A percentile compares a stretch with the other conserved stretches of the same genome.
These are phyloP conservation scores for Canavalia gladiata DNA, from an alignment of 306 rosid species.

Conservation along the genomic window DNA sequence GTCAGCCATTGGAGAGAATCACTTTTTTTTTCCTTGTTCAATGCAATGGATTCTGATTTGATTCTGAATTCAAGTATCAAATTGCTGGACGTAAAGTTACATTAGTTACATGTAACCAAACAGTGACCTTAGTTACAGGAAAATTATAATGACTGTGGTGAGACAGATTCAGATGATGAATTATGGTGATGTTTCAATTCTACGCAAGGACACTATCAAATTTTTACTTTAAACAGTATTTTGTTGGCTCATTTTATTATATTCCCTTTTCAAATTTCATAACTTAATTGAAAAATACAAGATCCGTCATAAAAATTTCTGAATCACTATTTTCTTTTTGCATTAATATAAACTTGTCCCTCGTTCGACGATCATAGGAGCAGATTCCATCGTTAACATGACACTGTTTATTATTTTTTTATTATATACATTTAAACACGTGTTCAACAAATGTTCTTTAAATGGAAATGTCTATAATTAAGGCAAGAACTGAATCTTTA, in stretches of 20 bases:
- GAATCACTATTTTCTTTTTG: no score
- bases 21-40: not conserved
- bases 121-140: not conserved
- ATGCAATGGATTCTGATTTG: not conserved
- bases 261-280: not conserved
- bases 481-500: no score
- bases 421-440: no score
- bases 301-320: no score
- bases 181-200: not conserved
- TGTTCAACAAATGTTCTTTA: no score
- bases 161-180: not conserved
- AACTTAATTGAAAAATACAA: not conserved
- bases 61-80: not conserved
- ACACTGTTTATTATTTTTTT: no score
- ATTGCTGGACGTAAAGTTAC: not conserved
- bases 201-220: not conserved
- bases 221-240: not conserved
- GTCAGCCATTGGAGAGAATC: slow-evolving; percentile 21
- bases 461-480: no score
- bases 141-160: not conserved
- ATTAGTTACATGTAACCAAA: slow-evolving; percentile 2
- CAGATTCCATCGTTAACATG: no score
- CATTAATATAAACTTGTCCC: no score
- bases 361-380: no score
- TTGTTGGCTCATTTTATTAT: not conserved